Percentiles rank a stretch among this genome's conserved stretches.
Evolutionary conservation across 2,329 filamentous ascomycete genomes (phyloP).

Genomic region (Purpureocillium takamizusanense): DNA sequence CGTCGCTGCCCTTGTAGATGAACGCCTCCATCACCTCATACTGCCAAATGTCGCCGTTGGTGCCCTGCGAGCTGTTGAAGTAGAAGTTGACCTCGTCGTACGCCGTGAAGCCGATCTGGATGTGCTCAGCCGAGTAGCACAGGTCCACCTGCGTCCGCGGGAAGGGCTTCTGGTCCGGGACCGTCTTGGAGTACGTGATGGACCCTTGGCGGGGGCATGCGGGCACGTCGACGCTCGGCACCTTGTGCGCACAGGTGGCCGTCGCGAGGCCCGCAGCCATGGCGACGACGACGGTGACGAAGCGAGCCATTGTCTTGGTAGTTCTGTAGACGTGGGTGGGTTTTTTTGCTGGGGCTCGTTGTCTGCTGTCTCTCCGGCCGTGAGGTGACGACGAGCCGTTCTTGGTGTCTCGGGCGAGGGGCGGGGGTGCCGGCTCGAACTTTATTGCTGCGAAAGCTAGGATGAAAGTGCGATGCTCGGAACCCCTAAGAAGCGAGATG

Average conservation of each 20-base stretch:
- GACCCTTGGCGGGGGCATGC: constrained; percentile 25
- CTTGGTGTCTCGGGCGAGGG: too few relatives aligned
- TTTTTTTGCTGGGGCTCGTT: not conserved
- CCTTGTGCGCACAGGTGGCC: constrained; percentile 3
- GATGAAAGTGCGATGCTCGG: too few relatives aligned
- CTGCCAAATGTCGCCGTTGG: constrained; percentile 36
- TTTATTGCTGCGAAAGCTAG: too few relatives aligned
- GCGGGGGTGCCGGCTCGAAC: too few relatives aligned
- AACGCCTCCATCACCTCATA: constrained; percentile 45
- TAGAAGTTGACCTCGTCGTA: constrained; percentile 36
- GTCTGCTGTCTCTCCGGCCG: not conserved
- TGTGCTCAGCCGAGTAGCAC: constrained; percentile 32
- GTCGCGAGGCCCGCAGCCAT: constrained; percentile 3
- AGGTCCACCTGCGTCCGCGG: constrained; percentile 35
- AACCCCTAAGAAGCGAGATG: too few relatives aligned
- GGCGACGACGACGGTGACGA: constrained; percentile 2
- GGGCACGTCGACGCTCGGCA: constrained; percentile 26
- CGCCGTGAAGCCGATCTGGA: constrained; percentile 34
- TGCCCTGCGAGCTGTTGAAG: constrained; percentile 31
- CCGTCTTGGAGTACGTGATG: constrained; percentile 29
- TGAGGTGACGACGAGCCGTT: not conserved
- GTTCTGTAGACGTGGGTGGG: not conserved
- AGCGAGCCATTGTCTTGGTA: not conserved
- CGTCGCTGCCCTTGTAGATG: constrained; percentile 32
- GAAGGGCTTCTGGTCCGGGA: constrained; percentile 30